phyloP scores from a whole-genome alignment of 2,329 filamentous ascomycete species.

The Balansia obtecta region DNA sequence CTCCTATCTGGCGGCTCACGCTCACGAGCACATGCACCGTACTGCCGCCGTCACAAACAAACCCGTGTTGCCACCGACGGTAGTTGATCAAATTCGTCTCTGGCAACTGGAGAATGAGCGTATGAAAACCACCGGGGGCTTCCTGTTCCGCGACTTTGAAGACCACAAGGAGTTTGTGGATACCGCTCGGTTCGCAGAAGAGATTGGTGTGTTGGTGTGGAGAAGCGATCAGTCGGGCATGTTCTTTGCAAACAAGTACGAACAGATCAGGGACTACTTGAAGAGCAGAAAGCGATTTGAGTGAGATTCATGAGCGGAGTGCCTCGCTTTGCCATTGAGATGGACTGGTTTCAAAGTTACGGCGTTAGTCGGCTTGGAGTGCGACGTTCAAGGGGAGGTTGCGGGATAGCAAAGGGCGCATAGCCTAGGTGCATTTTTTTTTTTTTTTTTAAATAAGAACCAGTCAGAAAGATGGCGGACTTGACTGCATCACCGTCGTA shows the following conservation, averaged over 20 bases:
- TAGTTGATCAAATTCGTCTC: slow-evolving; percentile 91
- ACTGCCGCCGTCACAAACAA: slow-evolving; percentile 42
- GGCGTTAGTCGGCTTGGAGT: neutral
- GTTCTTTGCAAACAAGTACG: slow-evolving; percentile 87
- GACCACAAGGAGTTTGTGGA: slow-evolving; percentile 57
- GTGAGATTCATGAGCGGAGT: slow-evolving; percentile 9
- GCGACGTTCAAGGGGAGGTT: neutral
- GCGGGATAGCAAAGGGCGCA: too few species aligned
- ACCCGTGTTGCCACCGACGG: slow-evolving; percentile 81
- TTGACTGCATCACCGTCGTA: too few species aligned
- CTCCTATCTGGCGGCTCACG: slow-evolving; percentile 80
- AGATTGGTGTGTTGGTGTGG: slow-evolving; percentile 85
- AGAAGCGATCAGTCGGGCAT: slow-evolving; percentile 64
- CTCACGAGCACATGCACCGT: slow-evolving; percentile 85
- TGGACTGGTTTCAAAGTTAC: neutral
- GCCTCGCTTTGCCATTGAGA: neutral
- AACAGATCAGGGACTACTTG: slow-evolving; percentile 76
- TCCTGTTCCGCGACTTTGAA: slow-evolving; percentile 81
- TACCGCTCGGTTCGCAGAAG: slow-evolving; percentile 68
- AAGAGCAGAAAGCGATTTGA: slow-evolving; percentile 47
- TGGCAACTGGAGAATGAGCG: slow-evolving; percentile 97
- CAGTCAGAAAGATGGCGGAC: too few species aligned
- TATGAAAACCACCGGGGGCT: slow-evolving; percentile 74
- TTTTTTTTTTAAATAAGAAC: too few species aligned
- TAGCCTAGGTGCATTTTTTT: too few species aligned